These are phyloP conservation scores for Antarctomyces pellizariae DNA, from an alignment of 495 filamentous ascomycete genomes.

Conservation along the genomic window DNA sequence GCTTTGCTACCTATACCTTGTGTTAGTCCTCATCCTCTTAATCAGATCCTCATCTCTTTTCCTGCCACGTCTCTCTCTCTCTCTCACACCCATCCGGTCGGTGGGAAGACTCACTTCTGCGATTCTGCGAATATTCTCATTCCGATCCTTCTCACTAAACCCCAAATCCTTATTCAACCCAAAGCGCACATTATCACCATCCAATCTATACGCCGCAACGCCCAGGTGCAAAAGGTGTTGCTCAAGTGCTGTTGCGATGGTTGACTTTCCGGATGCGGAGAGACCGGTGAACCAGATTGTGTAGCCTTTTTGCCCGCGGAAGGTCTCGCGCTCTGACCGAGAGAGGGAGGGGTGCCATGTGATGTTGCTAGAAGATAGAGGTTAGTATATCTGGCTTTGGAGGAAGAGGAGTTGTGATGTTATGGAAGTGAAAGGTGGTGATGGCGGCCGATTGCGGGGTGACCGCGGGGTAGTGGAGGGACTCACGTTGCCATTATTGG, in stretches of 20 bases:
- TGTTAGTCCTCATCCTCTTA: too few species aligned
- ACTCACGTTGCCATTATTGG: conserved; percentile 15
- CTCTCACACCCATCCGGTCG: neutral
- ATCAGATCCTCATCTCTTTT: neutral
- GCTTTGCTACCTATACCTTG: conserved; percentile 50
- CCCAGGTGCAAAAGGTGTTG: conserved; percentile 75
- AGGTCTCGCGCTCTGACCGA: conserved; percentile 53
- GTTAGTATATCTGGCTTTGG: conserved; percentile 6
- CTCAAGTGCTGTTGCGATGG: conserved; percentile 85
- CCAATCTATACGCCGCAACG: conserved; percentile 70
- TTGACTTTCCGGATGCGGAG: conserved; percentile 87
- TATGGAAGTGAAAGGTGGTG: conserved; percentile 1
- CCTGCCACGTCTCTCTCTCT: neutral
- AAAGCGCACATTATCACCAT: conserved; percentile 97
- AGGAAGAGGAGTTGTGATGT: neutral
- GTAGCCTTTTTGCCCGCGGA: conserved; percentile 68
- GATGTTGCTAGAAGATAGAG: conserved; percentile 64
- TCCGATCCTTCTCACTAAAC: conserved; percentile 77
- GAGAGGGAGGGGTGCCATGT: conserved; percentile 90
- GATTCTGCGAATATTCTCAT: conserved; percentile 93
- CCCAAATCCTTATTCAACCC: conserved; percentile 93
- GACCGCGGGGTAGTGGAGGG: conserved; percentile 6
- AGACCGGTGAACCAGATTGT: conserved; percentile 97
- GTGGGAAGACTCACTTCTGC: conserved; percentile 36
- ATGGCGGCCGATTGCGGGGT: conserved; percentile 7